Evolutionary conservation across 1,284 basidiomycete genomes (phyloP), one percentile per base, ranked within the genome.

Genomic region (Neolentinus lepideus): DNA sequence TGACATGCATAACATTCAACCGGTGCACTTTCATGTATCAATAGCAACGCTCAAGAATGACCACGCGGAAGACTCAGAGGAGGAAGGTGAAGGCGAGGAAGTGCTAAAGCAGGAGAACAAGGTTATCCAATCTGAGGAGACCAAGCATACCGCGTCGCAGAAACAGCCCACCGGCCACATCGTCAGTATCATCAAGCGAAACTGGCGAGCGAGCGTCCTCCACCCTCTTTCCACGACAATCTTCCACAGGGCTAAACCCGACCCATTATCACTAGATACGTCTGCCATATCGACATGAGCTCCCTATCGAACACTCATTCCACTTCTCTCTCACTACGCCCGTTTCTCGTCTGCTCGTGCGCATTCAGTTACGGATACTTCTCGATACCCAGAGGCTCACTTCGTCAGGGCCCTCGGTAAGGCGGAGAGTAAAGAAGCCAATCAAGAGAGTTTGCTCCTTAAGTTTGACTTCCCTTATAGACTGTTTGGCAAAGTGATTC

Each of bases 391-490:
- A 0, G 95, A 98, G 63, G 97, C 97, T 0, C 97, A 99, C 69
- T 95, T 99, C 65, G 94, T 99, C 11, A 85, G 96, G 46, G 87
- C 94, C 0, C 79, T 99, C 0, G 97, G 97, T 9, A 85, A 85
- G 60, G 92, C 89, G 0, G 96, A 96, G 66, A 92, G 88, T 67
- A 97, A 98, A 68, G 94, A 95, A 67, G 95, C 95, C 0, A 96
- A 99, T 68, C 92, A 96, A 67, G 96, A 99, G 71, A 94, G 91
- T 67, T 67, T 99, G 58, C 70, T 99, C 62, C 75, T 99, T 47
- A 96, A 99, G 71, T 98, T 91, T 69, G 96, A 98, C 61, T 93
- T 99, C 1, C 94, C 95, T 0, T 99, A 99, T 69, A 73, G 96
- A 57, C 94, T 97, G 0, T 99, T 99, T 70, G 94, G 94, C 45